These are phyloP conservation scores for Aspergillus conjunctus DNA, from an alignment of 495 filamentous ascomycete genomes.

Conservation along the genomic window DNA sequence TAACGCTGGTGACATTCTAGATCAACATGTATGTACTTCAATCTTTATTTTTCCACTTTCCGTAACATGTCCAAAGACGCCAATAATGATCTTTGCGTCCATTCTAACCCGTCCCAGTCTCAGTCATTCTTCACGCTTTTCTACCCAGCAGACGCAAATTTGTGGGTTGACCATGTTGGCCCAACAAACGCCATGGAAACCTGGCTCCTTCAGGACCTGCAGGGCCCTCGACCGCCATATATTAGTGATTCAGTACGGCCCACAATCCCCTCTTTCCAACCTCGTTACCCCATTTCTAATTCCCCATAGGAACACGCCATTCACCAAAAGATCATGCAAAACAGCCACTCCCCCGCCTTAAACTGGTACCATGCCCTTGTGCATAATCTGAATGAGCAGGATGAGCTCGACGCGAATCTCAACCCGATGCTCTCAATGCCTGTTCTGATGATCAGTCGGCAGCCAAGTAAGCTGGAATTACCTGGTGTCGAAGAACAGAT, in stretches of 20 bases:
- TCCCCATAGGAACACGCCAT: conserved; percentile 19
- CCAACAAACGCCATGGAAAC: conserved; percentile 25
- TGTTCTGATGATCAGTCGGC: conserved; percentile 22
- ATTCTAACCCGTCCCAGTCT: conserved; percentile 18
- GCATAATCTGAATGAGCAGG: conserved; percentile 30
- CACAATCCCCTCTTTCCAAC: background rate
- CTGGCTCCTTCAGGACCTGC: conserved; percentile 28
- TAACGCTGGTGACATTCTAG: conserved; percentile 27
- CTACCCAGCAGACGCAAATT: conserved; percentile 27
- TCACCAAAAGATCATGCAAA: conserved; percentile 32
- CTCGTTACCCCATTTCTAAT: background rate
- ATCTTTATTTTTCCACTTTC: background rate
- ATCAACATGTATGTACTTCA: conserved; percentile 29
- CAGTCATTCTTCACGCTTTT: conserved; percentile 32
- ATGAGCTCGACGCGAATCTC: conserved; percentile 25
- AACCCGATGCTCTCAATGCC: conserved; percentile 21
- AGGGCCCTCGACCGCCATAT: conserved; percentile 25
- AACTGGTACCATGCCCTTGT: conserved; percentile 39
- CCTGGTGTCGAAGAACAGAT: conserved; percentile 22
- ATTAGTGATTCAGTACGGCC: conserved; percentile 20
- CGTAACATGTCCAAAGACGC: background rate
- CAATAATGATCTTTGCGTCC: background rate
- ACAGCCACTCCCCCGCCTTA: conserved; percentile 25
- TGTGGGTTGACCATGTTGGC: conserved; percentile 27
- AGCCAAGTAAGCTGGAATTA: conserved; percentile 16